Evolutionary conservation across 1,284 basidiomycete species (phyloP).

Genomic region (Phellinidium pouzarii): DNA sequence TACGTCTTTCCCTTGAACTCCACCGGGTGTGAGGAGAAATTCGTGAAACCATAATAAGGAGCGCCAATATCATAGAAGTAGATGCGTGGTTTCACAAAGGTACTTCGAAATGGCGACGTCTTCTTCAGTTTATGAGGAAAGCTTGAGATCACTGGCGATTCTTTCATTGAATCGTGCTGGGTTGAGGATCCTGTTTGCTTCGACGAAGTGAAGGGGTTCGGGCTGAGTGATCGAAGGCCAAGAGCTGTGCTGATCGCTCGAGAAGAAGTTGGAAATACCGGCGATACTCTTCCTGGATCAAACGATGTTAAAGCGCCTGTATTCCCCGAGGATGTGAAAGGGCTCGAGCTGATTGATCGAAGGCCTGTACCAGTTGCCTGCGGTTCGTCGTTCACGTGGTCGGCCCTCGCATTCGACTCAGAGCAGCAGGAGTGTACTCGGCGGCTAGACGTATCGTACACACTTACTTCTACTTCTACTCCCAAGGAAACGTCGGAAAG

Average conservation of each 20-base stretch:
- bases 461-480: neutral
- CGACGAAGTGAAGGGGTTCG: too few species aligned
- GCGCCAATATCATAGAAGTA: slow-evolving; percentile 56
- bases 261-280: neutral
- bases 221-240: neutral
- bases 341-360: neutral
- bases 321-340: neutral
- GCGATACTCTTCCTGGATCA: neutral
- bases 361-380: neutral
- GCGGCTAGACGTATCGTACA: neutral
- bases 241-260: neutral
- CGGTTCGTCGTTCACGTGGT: neutral
- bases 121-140: neutral
- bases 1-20: slow-evolving; percentile 49
- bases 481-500: slow-evolving; percentile 2
- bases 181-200: neutral
- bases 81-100: slow-evolving; percentile 31
- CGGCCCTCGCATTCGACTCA: neutral
- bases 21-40: slow-evolving; percentile 57
- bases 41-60: slow-evolving; percentile 61
- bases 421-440: slow-evolving; percentile 1
- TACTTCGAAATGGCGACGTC: slow-evolving; percentile 21
- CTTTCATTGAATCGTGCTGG: neutral
- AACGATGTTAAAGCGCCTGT: neutral
- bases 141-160: neutral